Conservation (phyloP, 2,329 filamentous ascomycete species). For the Clarireedia homoeocarpa region DNA sequence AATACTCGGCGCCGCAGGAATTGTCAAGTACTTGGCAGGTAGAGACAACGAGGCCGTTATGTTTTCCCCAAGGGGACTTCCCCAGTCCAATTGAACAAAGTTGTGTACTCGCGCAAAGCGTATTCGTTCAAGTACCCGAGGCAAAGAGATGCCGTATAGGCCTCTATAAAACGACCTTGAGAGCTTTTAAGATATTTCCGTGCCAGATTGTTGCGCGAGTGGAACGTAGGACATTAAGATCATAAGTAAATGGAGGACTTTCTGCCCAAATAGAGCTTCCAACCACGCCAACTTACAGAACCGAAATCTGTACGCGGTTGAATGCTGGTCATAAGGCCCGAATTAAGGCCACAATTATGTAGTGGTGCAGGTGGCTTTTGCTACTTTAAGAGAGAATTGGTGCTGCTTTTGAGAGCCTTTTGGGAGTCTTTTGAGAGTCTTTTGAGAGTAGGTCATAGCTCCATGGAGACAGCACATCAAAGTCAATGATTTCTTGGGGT, state of each 20-base stretch:
- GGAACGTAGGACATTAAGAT: conserved; percentile 9
- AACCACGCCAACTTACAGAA: conserved; percentile 4
- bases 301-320: background rate
- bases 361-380: background rate
- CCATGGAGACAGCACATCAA: too few species aligned
- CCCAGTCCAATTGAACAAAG: conserved; percentile 4
- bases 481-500: too few species aligned
- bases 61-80: conserved; percentile 3
- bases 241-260: background rate
- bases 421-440: too few species aligned
- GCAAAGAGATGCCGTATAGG: background rate
- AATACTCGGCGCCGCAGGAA: conserved; percentile 15
- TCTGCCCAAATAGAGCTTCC: conserved; percentile 2
- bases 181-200: conserved; percentile 2
- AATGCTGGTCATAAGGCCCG: background rate
- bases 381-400: background rate
- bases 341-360: conserved; percentile 2
- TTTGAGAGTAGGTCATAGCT: background rate
- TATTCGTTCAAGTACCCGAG: background rate
- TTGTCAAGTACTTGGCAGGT: background rate
- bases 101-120: conserved; percentile 2
- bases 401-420: background rate
- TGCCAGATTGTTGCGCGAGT: conserved; percentile 8
- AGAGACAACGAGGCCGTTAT: conserved; percentile 14
- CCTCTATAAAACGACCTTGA: background rate